These are phyloP conservation scores for Orbilia javanica DNA, from an alignment of 2,329 filamentous ascomycete genomes.

Conservation along the genomic window DNA sequence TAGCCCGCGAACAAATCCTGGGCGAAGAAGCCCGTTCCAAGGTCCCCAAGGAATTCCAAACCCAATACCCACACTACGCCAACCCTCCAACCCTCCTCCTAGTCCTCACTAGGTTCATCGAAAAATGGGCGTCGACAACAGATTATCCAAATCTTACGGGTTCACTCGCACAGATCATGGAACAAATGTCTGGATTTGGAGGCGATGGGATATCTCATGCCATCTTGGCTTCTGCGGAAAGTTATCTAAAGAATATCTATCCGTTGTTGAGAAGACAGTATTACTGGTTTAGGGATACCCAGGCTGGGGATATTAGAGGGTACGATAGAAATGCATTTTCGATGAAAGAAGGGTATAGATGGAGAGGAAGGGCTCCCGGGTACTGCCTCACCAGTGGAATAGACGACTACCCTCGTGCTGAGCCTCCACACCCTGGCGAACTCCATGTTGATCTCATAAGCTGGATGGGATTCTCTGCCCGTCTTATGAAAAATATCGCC, in stretches of 20 bases:
- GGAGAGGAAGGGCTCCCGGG: constrained; percentile 87
- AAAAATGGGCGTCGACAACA: constrained; percentile 69
- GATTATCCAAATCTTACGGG: constrained; percentile 30
- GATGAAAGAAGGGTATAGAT: constrained; percentile 91
- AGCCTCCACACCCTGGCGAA: constrained; percentile 94
- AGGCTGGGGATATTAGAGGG: constrained; percentile 86
- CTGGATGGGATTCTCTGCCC: constrained; percentile 97
- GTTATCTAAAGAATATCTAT: constrained; percentile 82
- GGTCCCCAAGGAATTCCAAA: constrained; percentile 90
- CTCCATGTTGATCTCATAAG: constrained; percentile 93
- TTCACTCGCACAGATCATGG: constrained; percentile 42
- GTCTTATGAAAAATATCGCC: constrained; percentile 84
- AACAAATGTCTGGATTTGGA: constrained; percentile 39
- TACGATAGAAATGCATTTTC: constrained; percentile 90
- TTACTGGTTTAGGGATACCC: constrained; percentile 93
- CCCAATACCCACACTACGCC: constrained; percentile 96
- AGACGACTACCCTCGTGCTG: constrained; percentile 93
- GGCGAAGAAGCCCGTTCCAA: constrained; percentile 93
- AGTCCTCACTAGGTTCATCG: constrained; percentile 84
- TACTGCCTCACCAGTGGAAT: constrained; percentile 94
- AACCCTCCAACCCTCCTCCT: constrained; percentile 97
- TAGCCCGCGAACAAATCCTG: constrained; percentile 93
- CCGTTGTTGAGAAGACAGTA: constrained; percentile 90
- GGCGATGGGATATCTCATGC: constrained; percentile 41
- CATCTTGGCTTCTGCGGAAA: constrained; percentile 60